These are phyloP conservation scores for Pyricularia pennisetigena DNA, from an alignment of 2,329 filamentous ascomycete genomes.

Conservation along the genomic window DNA sequence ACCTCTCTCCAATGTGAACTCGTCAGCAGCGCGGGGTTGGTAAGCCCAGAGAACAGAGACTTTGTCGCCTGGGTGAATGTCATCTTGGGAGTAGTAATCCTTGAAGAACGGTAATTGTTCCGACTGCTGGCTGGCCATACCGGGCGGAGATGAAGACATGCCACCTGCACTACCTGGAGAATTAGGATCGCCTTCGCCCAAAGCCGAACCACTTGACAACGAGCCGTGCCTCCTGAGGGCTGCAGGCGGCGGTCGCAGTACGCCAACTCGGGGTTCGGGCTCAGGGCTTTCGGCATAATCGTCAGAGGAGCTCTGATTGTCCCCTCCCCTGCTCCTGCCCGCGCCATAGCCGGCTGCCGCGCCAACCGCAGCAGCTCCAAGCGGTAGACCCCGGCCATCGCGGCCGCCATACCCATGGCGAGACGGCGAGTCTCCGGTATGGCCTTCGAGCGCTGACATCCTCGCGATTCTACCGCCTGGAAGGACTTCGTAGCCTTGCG, in stretches of 20 bases:
- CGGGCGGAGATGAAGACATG: conserved; percentile 70
- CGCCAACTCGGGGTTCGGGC: conserved; percentile 48
- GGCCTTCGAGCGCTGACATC: conserved; percentile 87
- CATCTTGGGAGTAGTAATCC: conserved; percentile 96
- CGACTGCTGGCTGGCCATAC: conserved; percentile 78
- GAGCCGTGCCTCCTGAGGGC: conserved; percentile 71
- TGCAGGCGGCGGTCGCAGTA: conserved; percentile 48
- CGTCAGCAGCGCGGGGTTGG: conserved; percentile 84
- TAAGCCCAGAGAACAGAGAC: conserved; percentile 95
- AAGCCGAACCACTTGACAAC: conserved; percentile 71
- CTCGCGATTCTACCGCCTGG: conserved; percentile 85
- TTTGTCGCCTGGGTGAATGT: conserved; percentile 84
- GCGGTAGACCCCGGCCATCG: conserved; percentile 18
- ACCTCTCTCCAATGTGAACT: conserved; percentile 85
- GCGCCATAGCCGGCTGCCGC: conserved; percentile 37
- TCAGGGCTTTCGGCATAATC: conserved; percentile 62
- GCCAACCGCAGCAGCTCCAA: conserved; percentile 34
- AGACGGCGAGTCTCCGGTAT: conserved; percentile 51
- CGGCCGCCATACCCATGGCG: conserved; percentile 27
- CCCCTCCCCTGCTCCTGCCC: conserved; percentile 32
- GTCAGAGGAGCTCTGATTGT: conserved; percentile 60
- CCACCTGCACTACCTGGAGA: conserved; percentile 66
- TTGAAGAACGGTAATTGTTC: conserved; percentile 96
- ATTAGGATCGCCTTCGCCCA: conserved; percentile 59
- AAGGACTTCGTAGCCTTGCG: conserved; percentile 52